Percentiles rank a stretch among this genome's conserved stretches.
phyloP scores from a whole-genome alignment of 495 filamentous ascomycete genomes.

The Talaromyces proteolyticus region DNA sequence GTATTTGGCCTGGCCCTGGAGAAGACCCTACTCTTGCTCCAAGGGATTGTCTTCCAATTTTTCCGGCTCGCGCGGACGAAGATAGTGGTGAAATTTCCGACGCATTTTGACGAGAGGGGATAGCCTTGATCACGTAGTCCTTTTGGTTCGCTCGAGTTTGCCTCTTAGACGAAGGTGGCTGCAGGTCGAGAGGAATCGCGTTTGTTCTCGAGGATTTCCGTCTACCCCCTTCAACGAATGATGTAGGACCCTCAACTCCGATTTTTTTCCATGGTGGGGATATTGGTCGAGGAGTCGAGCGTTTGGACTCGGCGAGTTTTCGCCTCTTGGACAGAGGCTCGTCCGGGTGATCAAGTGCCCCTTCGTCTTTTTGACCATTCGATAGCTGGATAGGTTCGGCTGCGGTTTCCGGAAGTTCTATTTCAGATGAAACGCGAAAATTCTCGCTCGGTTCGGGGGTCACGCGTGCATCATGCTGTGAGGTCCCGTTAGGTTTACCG shows the following conservation, averaged over 20 bases:
- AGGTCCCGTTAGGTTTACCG: slow-evolving; percentile 43
- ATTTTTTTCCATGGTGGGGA: slow-evolving; percentile 96
- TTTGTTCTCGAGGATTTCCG: slow-evolving; percentile 86
- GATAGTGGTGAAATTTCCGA: slow-evolving; percentile 28
- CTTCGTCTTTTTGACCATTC: slow-evolving; percentile 25
- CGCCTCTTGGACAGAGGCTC: slow-evolving; percentile 67
- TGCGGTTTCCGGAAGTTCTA: slow-evolving; percentile 19
- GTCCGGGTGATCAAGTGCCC: slow-evolving; percentile 30
- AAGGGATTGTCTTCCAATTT: slow-evolving; percentile 22
- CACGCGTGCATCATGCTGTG: slow-evolving; percentile 39
- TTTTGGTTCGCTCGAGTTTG: slow-evolving; percentile 42
- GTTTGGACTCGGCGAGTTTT: slow-evolving; percentile 52
- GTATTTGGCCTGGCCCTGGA: slow-evolving; percentile 7
- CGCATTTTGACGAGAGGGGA: slow-evolving; percentile 16
- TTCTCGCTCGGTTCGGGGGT: slow-evolving; percentile 26
- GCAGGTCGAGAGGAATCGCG: slow-evolving; percentile 60
- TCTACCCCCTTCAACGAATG: slow-evolving; percentile 73
- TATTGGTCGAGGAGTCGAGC: slow-evolving; percentile 42
- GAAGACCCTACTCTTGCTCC: slow-evolving; percentile 26
- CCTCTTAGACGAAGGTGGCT: slow-evolving; percentile 60
- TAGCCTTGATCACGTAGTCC: slow-evolving; percentile 17
- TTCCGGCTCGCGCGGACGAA: slow-evolving; percentile 24
- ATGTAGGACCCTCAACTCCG: slow-evolving; percentile 80
- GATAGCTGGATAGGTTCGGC: slow-evolving; percentile 18
- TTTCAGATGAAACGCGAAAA: slow-evolving; percentile 17